Evolutionary conservation across 148 eudicot species (phyloP).

Genomic region (Selenicereus undatus): DNA sequence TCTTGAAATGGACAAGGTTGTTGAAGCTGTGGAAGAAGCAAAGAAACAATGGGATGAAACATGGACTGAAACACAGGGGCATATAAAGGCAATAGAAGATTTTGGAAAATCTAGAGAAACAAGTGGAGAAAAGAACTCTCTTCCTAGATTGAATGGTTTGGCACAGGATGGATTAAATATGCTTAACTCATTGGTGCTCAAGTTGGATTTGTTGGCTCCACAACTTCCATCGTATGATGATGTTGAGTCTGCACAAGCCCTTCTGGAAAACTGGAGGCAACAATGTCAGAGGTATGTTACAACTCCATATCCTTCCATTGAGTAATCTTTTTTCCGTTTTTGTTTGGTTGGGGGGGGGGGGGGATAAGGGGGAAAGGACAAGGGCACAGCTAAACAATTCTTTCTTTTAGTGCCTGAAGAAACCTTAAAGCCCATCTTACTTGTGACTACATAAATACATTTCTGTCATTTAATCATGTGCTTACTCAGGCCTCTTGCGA

Average conservation of each 20-base stretch:
- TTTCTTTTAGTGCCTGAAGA: neutral
- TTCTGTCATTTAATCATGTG: too few species aligned
- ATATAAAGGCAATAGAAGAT: slow-evolving; percentile 65
- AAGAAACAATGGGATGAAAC: slow-evolving; percentile 77
- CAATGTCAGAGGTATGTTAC: slow-evolving; percentile 60
- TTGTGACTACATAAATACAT: too few species aligned
- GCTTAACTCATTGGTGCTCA: slow-evolving; percentile 63
- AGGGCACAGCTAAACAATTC: neutral
- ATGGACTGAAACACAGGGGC: slow-evolving; percentile 38
- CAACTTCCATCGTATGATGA: slow-evolving; percentile 66
- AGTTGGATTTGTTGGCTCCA: slow-evolving; percentile 82
- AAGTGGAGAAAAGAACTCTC: slow-evolving; percentile 46
- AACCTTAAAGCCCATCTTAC: neutral
- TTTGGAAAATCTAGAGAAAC: slow-evolving; percentile 45
- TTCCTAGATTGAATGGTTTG: slow-evolving; percentile 75
- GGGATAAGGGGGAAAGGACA: neutral
- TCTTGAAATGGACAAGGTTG: slow-evolving; percentile 63
- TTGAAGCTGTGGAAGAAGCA: slow-evolving; percentile 63
- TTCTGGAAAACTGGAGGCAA: slow-evolving; percentile 66
- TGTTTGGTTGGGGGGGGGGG: neutral
- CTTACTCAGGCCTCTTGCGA: neutral
- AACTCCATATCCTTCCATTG: neutral
- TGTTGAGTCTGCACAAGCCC: slow-evolving; percentile 52
- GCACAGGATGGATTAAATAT: slow-evolving; percentile 73
- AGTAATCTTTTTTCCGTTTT: too few species aligned